A percentile compares a stretch with the other conserved stretches of the same genome.
phyloP scores from a whole-genome alignment of 176 grass and related monocot species.

The Panicum miliaceum region DNA sequence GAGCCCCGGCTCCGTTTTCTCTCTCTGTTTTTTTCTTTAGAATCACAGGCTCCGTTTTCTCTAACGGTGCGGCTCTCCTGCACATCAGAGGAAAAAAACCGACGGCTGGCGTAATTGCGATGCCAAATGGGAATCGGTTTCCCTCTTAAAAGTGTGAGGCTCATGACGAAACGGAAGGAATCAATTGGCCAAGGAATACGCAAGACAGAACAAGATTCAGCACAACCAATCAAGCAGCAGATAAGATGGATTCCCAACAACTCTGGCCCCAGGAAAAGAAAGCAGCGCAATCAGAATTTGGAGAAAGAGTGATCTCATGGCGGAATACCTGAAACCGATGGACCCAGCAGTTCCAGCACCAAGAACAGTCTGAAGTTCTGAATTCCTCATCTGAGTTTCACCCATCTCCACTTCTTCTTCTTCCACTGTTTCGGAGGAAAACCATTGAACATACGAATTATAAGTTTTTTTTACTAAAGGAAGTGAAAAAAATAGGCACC shows the following conservation, averaged over 20 bases:
- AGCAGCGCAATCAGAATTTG: neutral
- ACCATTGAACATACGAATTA: neutral
- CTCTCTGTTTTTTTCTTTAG: too few species aligned
- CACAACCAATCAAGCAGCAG: neutral
- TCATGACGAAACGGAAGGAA: neutral
- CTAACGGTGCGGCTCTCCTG: too few species aligned
- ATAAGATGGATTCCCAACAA: neutral
- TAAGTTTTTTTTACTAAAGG: neutral
- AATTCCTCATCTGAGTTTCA: neutral
- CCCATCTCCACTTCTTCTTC: constrained; percentile 25
- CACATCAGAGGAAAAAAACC: too few species aligned
- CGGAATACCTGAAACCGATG: constrained; percentile 36
- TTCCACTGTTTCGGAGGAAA: neutral
- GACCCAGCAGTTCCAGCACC: neutral
- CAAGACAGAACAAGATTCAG: neutral
- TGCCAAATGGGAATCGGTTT: neutral
- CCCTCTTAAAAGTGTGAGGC: neutral
- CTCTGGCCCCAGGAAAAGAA: neutral
- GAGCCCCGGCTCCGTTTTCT: too few species aligned
- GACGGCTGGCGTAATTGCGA: neutral
- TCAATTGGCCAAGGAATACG: neutral
- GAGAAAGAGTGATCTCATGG: neutral
- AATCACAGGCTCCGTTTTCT: too few species aligned
- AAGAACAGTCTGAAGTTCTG: neutral
- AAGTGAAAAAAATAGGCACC: neutral